Conservation (phyloP, 495 filamentous ascomycete genomes). For the Haplographium delicatum region DNA sequence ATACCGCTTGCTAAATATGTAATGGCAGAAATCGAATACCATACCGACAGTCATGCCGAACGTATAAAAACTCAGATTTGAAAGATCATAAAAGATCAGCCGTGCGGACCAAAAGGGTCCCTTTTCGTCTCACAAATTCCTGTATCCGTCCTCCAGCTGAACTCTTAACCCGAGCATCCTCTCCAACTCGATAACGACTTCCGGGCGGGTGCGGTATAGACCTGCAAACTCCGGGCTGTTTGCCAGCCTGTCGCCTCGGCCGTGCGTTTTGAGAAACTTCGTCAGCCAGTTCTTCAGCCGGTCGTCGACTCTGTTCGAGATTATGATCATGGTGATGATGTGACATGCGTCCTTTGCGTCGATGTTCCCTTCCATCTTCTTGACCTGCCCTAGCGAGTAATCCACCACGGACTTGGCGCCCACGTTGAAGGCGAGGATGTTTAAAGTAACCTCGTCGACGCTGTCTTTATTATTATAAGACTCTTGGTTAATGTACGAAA, state of each 20-base stretch:
- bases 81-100: not conserved
- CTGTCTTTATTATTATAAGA: not conserved
- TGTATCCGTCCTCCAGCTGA: not conserved
- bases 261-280: not conserved
- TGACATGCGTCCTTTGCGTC: not conserved
- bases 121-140: too few species aligned
- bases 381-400: conserved; percentile 4
- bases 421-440: conserved; percentile 16
- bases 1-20: not conserved
- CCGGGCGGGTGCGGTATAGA: not conserved
- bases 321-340: conserved; percentile 5
- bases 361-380: conserved; percentile 1
- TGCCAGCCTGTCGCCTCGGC: not conserved
- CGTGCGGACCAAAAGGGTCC: too few species aligned
- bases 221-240: not conserved
- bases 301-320: conserved; percentile 15
- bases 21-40: not conserved
- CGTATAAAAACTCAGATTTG: not conserved
- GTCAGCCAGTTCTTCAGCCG: conserved; percentile 19
- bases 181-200: not conserved
- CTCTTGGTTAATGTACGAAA: conserved; percentile 22
- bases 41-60: not conserved
- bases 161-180: not conserved
- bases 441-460: conserved; percentile 17
- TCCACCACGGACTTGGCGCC: conserved; percentile 15